Base-by-base conservation (phyloP, 371 early-diverging fungal genomes). In the Scutellospora calospora region DNA sequence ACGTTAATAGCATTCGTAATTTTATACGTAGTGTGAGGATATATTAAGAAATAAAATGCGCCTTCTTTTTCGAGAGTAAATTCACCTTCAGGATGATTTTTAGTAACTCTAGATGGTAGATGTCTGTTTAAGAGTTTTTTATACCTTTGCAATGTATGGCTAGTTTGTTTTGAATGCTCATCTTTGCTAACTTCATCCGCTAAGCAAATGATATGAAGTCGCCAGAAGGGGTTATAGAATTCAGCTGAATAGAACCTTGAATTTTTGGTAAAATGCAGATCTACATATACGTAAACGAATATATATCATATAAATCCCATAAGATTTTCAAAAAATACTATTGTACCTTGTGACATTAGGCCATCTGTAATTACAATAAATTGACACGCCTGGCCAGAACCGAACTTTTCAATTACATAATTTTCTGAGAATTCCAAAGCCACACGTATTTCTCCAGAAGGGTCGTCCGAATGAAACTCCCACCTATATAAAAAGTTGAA, bases 51-150 rank as follows among this genome's bases (percentile, higher is more conserved):
- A 49, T 41, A 72, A 72, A 72, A 72, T 9, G 52, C 72, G 5
- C 72, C 72, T 18, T 18, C 72, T 9, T 52, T 72, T 51, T 72
- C 72, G 31, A 51, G 52, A 29, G 33, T 51, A 27, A n/a, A 49
- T 51, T 51, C 72, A 72, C 72, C 72, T 29, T 72, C 52, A 20
- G 31, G 72, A 29, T 72, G 72, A 52, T 72, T 54, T 72, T 72
- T 72, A 4, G 72, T 72, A 12, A 72, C 20, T 52, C 33, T 72
- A 5, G 18, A 52, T 5, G 72, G 72, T 8, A 72, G 29, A 38
- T 25, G 49, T 29, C 72, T 22, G 51, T 72, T 72, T 20, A 72
- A 52, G 18, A 72, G 8, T 72, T 31, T 52, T 12, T 72, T 72
- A 72, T 72, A 72, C 27, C 31, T 9, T 72, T 72, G 51, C 0